phyloP scores from a whole-genome alignment of 345 rosid species.

The Populus ilicifolia region DNA sequence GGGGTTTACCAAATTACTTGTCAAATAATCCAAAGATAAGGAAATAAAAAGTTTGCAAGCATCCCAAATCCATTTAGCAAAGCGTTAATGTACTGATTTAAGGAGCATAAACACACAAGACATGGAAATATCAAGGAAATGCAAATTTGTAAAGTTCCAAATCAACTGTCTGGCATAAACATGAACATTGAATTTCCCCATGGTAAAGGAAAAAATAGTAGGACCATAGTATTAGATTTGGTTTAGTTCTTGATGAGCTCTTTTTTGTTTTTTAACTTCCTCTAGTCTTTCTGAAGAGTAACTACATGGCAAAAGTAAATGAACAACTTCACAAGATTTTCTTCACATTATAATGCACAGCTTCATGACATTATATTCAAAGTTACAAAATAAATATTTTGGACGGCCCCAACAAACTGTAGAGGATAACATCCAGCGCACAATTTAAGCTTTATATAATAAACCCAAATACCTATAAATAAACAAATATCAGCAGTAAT shows the following conservation, averaged over 20 bases:
- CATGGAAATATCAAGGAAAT: too few relatives aligned
- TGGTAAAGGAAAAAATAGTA: not conserved
- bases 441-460: not conserved
- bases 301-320: not conserved
- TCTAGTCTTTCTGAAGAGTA: not conserved
- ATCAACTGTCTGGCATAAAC: not conserved
- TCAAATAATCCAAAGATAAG: constrained; percentile 8
- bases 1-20: too few relatives aligned
- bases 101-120: too few relatives aligned
- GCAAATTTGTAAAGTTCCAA: too few relatives aligned
- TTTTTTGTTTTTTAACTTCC: too few relatives aligned
- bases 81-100: too few relatives aligned
- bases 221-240: not conserved
- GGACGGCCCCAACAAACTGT: not conserved
- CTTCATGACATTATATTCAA: too few relatives aligned
- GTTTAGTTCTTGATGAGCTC: not conserved
- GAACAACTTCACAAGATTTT: not conserved
- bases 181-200: not conserved
- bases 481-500: not conserved
- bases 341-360: not conserved
- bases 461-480: not conserved
- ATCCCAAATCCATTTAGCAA: not conserved
- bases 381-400: constrained; percentile 8
- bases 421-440: not conserved
- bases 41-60: not conserved